Evolutionary conservation across 2,329 filamentous ascomycete genomes (phyloP), one percentile per base, ranked within the genome.

Genomic region (Talaromyces sp.): DNA sequence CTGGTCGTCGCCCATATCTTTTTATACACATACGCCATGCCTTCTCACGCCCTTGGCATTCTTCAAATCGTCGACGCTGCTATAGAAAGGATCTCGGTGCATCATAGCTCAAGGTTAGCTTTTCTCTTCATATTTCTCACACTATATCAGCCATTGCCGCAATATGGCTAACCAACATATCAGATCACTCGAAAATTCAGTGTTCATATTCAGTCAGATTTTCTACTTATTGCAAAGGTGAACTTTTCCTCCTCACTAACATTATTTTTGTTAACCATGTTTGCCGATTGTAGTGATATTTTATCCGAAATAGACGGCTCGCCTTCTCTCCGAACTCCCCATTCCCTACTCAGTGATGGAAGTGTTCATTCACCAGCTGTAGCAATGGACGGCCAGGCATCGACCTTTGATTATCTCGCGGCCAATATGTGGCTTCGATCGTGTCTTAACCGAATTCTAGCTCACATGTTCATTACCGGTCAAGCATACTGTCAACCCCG

Each of bases 151-250:
- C 5, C 10, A 17, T 51, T 11, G 6, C 25, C 11, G 17, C 4
- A 22, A 25, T 28, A 15, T 28, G 33, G 33, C 33, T 36, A 17
- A 36, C 13, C 15, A 36, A 36, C 6, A 36, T 6, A 17, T 19
- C 54, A 56, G 54, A 17, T 42, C 30, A 28, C 51, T 28, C 4
- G 54, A 56, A 36, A 56, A 4, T 15, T 27, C 54, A 5, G 54
- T 56, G 2, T 32, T 36, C 5, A 19, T 56, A 15, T 36, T 56
- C 28, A 36, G 30, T 36, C 54, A 33, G 19, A 27, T 56, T 15
- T 56, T 56, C 13, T 56, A 56, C 33, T 19, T 56, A 17, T 27
- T 56, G 17, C 54, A 56, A 56, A 56, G 54, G 54, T 56, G 15
- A 27, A 36, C 33, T 17, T 17, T 36, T 7, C 33, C 33, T 4